These are phyloP conservation scores for Candida argentea DNA, from an alignment of 805 yeast genomes.

Conservation along the genomic window DNA sequence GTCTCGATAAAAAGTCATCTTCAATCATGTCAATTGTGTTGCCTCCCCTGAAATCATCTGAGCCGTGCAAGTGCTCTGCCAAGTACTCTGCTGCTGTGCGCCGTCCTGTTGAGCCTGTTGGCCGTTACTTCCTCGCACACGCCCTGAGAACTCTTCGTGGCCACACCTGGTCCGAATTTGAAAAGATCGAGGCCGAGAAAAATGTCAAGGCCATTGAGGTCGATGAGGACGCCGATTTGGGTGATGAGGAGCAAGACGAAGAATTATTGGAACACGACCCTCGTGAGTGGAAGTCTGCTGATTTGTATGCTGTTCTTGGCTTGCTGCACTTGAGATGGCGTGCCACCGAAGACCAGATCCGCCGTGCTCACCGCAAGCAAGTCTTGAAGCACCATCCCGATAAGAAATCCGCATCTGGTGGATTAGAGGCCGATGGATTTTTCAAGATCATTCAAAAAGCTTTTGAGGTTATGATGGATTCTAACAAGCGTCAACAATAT, in stretches of 20 bases:
- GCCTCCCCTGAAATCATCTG: constrained; percentile 40
- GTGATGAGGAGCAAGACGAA: constrained; percentile 63
- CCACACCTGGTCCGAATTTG: constrained; percentile 98
- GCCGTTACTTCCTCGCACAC: constrained; percentile 90
- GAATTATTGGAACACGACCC: constrained; percentile 84
- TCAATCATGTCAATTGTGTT: constrained; percentile 30
- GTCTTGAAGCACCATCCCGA: constrained; percentile 97
- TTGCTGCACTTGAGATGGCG: constrained; percentile 80
- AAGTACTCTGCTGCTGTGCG: constrained; percentile 51
- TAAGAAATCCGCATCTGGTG: constrained; percentile 87
- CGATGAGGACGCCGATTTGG: constrained; percentile 49
- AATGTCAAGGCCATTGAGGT: constrained; percentile 67
- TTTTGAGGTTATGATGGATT: constrained; percentile 78
- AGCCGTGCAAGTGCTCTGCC: constrained; percentile 40
- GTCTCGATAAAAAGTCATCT: no score
- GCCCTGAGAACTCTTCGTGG: constrained; percentile 93
- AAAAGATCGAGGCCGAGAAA: constrained; percentile 83
- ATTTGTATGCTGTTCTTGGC: constrained; percentile 93
- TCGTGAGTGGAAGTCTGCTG: constrained; percentile 96
- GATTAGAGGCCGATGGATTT: constrained; percentile 87
- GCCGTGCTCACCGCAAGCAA: constrained; percentile 94
- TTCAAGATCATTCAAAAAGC: constrained; percentile 98
- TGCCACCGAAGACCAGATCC: constrained; percentile 88
- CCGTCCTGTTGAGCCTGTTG: constrained; percentile 92
- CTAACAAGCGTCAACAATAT: constrained; percentile 80